Conservation (phyloP, 306 rosid genomes). For the Rubus idaeus region DNA sequence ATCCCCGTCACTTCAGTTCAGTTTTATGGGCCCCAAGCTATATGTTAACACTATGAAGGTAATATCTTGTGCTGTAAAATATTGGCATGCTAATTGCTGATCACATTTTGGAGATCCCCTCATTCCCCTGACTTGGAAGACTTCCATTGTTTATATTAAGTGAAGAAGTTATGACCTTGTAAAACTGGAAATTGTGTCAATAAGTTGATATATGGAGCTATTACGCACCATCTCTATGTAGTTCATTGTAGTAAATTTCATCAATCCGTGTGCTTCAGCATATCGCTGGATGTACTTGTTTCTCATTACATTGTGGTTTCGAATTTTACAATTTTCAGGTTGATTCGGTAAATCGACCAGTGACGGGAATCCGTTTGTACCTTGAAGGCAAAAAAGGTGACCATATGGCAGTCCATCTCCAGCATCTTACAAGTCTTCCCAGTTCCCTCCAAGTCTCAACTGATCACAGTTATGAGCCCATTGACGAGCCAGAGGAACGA, state of each 20-base stretch:
- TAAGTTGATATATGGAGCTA: not conserved
- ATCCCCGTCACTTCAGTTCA: slow-evolving; percentile 75
- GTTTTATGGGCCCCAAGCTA: slow-evolving; percentile 83
- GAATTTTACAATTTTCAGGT: slow-evolving; percentile 47
- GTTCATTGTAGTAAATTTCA: not conserved
- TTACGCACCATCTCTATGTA: not conserved
- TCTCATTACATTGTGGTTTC: slow-evolving; percentile 11
- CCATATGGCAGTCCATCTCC: slow-evolving; percentile 83
- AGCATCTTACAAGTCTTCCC: slow-evolving; percentile 78
- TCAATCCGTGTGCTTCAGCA: not conserved
- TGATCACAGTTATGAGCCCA: slow-evolving; percentile 47
- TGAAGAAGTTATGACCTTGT: not conserved
- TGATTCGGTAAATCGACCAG: slow-evolving; percentile 68
- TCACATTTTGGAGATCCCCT: not conserved
- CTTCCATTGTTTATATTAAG: not conserved
- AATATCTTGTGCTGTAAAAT: slow-evolving; percentile 16
- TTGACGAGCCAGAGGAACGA: slow-evolving; percentile 48
- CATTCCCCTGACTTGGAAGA: not conserved
- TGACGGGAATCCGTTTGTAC: slow-evolving; percentile 77
- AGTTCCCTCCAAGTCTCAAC: slow-evolving; percentile 53
- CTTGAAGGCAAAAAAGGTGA: slow-evolving; percentile 77
- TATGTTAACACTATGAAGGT: slow-evolving; percentile 86
- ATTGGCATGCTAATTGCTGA: not conserved
- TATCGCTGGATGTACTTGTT: not conserved
- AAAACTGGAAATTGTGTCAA: slow-evolving; percentile 2